phyloP scores from a whole-genome alignment of 371 early-diverging fungal species.

The Mortierella sp. region DNA sequence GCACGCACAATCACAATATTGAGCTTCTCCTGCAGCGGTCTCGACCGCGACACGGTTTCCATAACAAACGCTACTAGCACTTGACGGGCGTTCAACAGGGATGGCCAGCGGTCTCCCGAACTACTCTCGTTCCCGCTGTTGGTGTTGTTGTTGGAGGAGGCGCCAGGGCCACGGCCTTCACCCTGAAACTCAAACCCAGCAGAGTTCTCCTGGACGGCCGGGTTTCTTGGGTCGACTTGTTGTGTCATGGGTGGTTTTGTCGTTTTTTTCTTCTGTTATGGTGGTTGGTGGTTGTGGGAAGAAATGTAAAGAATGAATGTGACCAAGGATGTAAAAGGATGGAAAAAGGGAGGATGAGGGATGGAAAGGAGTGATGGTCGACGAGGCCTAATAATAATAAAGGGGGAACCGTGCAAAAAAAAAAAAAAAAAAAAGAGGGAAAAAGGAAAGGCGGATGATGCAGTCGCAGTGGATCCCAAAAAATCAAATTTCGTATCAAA shows the following conservation, averaged over 20 bases:
- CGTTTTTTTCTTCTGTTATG: too few species aligned
- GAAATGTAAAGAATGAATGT: too few species aligned
- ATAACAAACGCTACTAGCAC: conserved; percentile 29
- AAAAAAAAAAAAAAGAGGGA: background rate
- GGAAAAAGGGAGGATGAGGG: background rate
- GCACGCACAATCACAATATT: conserved; percentile 4
- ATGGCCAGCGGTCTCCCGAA: conserved; percentile 28
- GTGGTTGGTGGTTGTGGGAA: background rate
- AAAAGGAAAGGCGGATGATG: too few species aligned
- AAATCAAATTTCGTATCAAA: background rate
- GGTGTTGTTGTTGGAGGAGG: background rate
- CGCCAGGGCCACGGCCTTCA: conserved; percentile 1
- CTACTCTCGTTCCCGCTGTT: background rate
- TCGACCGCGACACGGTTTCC: conserved; percentile 23
- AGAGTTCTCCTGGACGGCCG: conserved; percentile 18
- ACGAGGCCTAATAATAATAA: background rate
- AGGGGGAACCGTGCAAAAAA: background rate
- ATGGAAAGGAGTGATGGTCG: background rate
- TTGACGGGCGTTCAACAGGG: conserved; percentile 33
- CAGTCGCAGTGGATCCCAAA: background rate
- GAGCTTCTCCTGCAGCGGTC: conserved; percentile 44
- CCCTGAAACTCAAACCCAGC: conserved; percentile 16
- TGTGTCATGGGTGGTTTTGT: conserved; percentile 32
- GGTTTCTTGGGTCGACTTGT: conserved; percentile 27
- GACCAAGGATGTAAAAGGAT: background rate